Evolutionary conservation across 805 yeast species (phyloP).

Genomic region (Pichia ethanolica): DNA sequence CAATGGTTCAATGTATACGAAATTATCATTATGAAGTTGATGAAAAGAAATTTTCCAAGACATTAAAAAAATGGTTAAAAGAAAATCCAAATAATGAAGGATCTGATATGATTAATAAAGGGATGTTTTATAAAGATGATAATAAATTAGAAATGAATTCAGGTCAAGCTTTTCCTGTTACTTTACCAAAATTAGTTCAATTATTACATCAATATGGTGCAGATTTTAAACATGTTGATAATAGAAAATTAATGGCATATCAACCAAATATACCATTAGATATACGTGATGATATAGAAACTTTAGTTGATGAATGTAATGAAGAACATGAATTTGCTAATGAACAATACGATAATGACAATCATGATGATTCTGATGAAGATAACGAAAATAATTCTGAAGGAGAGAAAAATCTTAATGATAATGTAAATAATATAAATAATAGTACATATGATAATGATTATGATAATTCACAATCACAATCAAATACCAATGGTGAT

Average conservation of each 20-base stretch:
- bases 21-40: slow-evolving; percentile 79
- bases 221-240: slow-evolving; percentile 56
- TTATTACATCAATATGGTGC: slow-evolving; percentile 70
- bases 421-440: slow-evolving; percentile 11
- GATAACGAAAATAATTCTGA: background rate
- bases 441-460: background rate
- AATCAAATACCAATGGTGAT: background rate
- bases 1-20: slow-evolving; percentile 61
- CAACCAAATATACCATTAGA: slow-evolving; percentile 70
- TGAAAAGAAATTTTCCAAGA: slow-evolving; percentile 59
- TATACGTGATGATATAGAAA: slow-evolving; percentile 66
- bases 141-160: slow-evolving; percentile 37
- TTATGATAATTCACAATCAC: background rate
- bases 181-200: slow-evolving; percentile 69
- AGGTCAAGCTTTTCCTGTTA: slow-evolving; percentile 45
- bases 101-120: slow-evolving; percentile 12
- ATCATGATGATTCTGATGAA: background rate
- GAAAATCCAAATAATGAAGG: slow-evolving; percentile 16
- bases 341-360: slow-evolving; percentile 19
- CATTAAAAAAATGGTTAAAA: slow-evolving; percentile 37
- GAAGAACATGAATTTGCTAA: slow-evolving; percentile 16
- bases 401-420: background rate
- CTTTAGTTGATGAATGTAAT: slow-evolving; percentile 41
- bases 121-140: slow-evolving; percentile 18
- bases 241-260: slow-evolving; percentile 44